Percentiles rank a stretch among this genome's conserved stretches.
These are phyloP conservation scores for Brassica hybrid DNA, from an alignment of 441 rosid genomes.

Conservation along the genomic window DNA sequence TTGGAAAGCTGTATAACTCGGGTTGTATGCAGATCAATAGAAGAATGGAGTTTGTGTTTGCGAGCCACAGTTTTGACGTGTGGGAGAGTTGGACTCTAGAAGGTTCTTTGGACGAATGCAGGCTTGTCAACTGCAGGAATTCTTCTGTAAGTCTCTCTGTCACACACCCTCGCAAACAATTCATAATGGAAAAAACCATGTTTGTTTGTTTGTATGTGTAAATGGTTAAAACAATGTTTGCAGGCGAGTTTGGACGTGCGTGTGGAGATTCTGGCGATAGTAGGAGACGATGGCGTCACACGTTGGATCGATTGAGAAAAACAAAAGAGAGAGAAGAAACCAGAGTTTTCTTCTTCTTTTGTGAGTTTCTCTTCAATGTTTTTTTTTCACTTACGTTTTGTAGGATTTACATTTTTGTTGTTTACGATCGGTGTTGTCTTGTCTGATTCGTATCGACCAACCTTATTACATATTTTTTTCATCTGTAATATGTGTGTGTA, in stretches of 20 bases:
- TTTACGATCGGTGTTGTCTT: slow-evolving; percentile 5
- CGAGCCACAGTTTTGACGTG: slow-evolving; percentile 96
- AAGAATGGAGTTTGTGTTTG: slow-evolving; percentile 94
- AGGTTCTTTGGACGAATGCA: slow-evolving; percentile 87
- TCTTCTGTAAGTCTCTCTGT: slow-evolving; percentile 55
- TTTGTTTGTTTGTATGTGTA: slow-evolving; percentile 1
- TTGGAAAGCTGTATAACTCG: no score
- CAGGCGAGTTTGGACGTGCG: slow-evolving; percentile 87
- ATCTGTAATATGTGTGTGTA: slow-evolving; percentile 15
- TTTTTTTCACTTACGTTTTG: background rate
- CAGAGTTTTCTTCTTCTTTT: slow-evolving; percentile 23
- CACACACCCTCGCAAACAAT: background rate
- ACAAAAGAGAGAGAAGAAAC: slow-evolving; percentile 14
- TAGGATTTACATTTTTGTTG: slow-evolving; percentile 32
- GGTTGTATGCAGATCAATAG: slow-evolving; percentile 74
- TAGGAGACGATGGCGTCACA: slow-evolving; percentile 84
- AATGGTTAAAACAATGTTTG: slow-evolving; percentile 30
- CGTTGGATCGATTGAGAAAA: slow-evolving; percentile 78
- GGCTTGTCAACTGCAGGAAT: slow-evolving; percentile 89
- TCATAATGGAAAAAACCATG: background rate
- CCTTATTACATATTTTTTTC: background rate
- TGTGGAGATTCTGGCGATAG: slow-evolving; percentile 81
- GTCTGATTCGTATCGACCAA: slow-evolving; percentile 30
- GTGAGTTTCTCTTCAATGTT: slow-evolving; percentile 24
- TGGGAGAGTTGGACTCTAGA: slow-evolving; percentile 99